Base-by-base conservation (phyloP, 2,329 filamentous ascomycete genomes). In the Pseudocercospora vitis region DNA sequence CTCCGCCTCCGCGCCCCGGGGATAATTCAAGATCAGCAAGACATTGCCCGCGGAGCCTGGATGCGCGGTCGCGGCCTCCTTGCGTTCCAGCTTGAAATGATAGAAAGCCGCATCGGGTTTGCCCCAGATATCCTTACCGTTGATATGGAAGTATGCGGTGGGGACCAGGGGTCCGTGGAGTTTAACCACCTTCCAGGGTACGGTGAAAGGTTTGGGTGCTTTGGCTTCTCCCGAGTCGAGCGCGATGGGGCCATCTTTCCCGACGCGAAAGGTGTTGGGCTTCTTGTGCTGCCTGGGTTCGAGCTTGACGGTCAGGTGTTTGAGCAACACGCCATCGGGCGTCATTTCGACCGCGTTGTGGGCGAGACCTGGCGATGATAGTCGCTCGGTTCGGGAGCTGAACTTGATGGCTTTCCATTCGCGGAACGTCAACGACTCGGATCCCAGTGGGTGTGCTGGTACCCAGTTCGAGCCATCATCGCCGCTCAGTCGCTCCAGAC, bases 11-110 rank as follows among this genome's bases (percentile, higher is more conserved):
- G 37, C 37, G 14, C 37, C 37, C 21, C 37, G 21, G 1, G 37
- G 37, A 42, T 42, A 42, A 14, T 42, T 42, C 37, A 42, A 42
- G 19, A 42, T 26, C 37, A 42, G 24, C 18, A 42, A 21, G 19
- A 42, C 24, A n/a, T 42, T 42, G 8, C 37, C 37, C 4, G 21
- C 37, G 2, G 37, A 42, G 37, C 37, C 37, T 3, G 37, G 37
- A 7, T 42, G 19, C 14, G 37, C 21, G 12, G 37, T 42, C 9
- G 37, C 37, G 2, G 37, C 37, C 14, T 42, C 37, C 12, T 19
- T 42, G 7, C 37, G 37, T 14, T 42, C 37, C 18, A 42, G 37
- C 37, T 42, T 42, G 9, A 42, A 42, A 7, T 42, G 37, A n/a
- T 42, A 42, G 19, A 42, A 42, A 42, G 37, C 37, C 4, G 19